Percentiles rank a stretch among this genome's conserved stretches.
Evolutionary conservation across 768 basidiomycete genomes (phyloP).

Genomic region (Galerina marginata): DNA sequence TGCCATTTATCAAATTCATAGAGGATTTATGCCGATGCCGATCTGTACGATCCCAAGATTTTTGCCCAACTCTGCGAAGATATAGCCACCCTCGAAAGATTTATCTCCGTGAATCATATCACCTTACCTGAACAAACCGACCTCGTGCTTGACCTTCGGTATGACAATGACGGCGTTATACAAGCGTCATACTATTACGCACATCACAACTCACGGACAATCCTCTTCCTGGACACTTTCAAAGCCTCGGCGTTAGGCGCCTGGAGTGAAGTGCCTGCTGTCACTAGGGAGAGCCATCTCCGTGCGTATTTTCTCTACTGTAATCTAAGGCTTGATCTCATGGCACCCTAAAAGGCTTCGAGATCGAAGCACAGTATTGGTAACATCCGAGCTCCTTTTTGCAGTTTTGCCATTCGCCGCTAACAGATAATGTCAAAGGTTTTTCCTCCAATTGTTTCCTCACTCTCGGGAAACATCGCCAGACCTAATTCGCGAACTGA

Average conservation of each 20-base stretch:
- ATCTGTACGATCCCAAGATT: constrained; percentile 48
- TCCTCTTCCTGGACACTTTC: constrained; percentile 61
- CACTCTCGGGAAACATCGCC: constrained; percentile 26
- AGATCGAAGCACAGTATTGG: constrained; percentile 50
- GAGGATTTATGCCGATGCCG: constrained; percentile 60
- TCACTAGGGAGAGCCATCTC: constrained; percentile 41
- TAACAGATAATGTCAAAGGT: constrained; percentile 27
- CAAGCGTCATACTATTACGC: constrained; percentile 32
- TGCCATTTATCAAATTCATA: constrained; percentile 20
- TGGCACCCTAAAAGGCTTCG: constrained; percentile 33
- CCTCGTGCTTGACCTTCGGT: constrained; percentile 51
- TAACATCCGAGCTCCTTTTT: constrained; percentile 11
- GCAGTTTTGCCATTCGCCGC: no score
- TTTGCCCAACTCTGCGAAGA: constrained; percentile 41
- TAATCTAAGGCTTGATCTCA: neutral
- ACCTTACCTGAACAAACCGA: constrained; percentile 41
- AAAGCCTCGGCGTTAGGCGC: constrained; percentile 34
- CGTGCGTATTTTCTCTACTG: constrained; percentile 33
- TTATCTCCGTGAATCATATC: constrained; percentile 28
- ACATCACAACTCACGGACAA: constrained; percentile 46
- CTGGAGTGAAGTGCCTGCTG: constrained; percentile 41
- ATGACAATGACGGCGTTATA: constrained; percentile 21
- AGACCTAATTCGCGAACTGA: constrained; percentile 37
- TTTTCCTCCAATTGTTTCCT: constrained; percentile 43
- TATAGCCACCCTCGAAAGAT: constrained; percentile 33